Evolutionary conservation across 2,329 filamentous ascomycete species (phyloP), one percentile per base, ranked within the genome.

Genomic region (Amphichorda felina): DNA sequence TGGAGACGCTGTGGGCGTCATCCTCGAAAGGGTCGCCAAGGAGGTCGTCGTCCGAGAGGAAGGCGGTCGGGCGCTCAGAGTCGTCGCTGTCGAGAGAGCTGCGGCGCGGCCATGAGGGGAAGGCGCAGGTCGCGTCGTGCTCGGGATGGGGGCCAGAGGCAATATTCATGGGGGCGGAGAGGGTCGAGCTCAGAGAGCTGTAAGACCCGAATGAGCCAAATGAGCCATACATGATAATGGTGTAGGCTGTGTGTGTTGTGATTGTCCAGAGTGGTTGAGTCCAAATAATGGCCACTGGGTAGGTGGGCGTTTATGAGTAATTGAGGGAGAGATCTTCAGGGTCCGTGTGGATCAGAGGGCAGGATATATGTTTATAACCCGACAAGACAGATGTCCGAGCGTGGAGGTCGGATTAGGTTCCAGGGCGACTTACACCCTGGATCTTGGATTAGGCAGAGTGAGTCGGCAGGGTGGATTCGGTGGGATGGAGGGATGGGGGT

Each of bases 41-140:
- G 29, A 39, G 37, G 46, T 79, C 75, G 55, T 79, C 75, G 59
- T 79, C 75, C 29, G 72, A 75, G 42, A 79, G 62, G 54, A 66
- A 75, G 1, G 70, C 71, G 3, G 68, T 67, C 14, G 70, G 64
- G 40, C 65, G 63, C 43, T 62, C 55, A 32, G 42, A 34, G 44
- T 61, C 54, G 40, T 55, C 53, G 36, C 50, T 49, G 44, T 59
- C 52, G 36, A 75, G 63, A 27, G 68, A 71, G 13, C 63, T 59
- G 29, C 71, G 62, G 39, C 70, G 64, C 18, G 71, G 70, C 72
- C 72, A 76, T 17, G 68, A 73, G 19, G 72, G 72, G 44, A 66
- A 75, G 18, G 71, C 72, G 55, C 71, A 75, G 26, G 55, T 55
- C 19, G 58, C 51, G 45, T 66, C 63, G 44, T 56, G 57, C 48